These are phyloP conservation scores for Castanopsis chinensis DNA, from an alignment of 306 rosid genomes.

Conservation along the genomic window DNA sequence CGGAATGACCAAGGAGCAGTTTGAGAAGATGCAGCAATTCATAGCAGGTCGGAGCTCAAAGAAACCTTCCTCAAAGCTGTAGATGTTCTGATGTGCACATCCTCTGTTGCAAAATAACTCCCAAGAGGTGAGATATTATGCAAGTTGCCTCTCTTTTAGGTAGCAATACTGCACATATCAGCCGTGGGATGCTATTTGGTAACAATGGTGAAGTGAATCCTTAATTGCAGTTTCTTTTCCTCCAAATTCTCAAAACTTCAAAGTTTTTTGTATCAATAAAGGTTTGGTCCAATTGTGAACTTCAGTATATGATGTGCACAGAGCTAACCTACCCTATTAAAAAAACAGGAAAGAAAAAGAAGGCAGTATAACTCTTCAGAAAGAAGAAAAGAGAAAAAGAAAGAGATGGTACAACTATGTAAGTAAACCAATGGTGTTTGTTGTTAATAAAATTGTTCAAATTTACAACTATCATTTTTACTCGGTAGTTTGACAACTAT, in stretches of 20 bases:
- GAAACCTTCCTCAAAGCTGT: slow-evolving; percentile 70
- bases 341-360: no score
- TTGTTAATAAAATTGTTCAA: no score
- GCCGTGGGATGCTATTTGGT: not conserved
- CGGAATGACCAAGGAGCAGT: slow-evolving; percentile 87
- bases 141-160: not conserved
- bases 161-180: not conserved
- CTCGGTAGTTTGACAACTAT: no score
- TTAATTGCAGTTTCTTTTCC: not conserved
- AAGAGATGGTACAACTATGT: no score
- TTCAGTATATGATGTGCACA: not conserved
- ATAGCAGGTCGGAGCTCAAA: slow-evolving; percentile 74
- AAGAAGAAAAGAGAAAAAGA: no score
- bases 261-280: not conserved
- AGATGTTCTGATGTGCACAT: slow-evolving; percentile 16
- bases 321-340: no score
- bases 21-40: slow-evolving; percentile 85
- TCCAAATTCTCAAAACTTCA: not conserved
- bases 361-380: no score
- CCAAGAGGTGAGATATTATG: not conserved
- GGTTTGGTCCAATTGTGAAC: not conserved
- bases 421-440: no score
- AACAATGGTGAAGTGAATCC: not conserved
- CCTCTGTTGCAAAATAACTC: not conserved
- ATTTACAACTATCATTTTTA: no score